phyloP scores from a whole-genome alignment of 2,329 filamentous ascomycete genomes.

The Aspergillus ochraceus region DNA sequence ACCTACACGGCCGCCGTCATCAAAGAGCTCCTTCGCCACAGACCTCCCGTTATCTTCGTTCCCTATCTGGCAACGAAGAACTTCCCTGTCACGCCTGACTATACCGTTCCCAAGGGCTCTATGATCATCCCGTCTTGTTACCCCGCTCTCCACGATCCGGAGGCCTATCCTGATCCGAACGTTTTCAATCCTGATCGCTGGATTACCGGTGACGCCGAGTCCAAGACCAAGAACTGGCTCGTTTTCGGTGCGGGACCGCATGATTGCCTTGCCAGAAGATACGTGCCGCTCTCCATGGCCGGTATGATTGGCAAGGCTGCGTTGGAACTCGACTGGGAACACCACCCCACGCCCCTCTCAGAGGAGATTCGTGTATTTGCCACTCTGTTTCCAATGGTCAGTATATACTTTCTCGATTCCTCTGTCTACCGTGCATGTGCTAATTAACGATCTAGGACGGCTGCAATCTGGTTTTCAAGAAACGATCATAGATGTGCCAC shows the following conservation, averaged over 20 bases:
- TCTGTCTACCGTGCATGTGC: not conserved
- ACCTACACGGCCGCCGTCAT: conserved; percentile 55
- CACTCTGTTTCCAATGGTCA: conserved; percentile 51
- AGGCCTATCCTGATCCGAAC: conserved; percentile 50
- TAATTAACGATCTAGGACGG: not conserved
- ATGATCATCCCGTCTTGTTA: conserved; percentile 55
- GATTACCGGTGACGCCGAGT: conserved; percentile 53
- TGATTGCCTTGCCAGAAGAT: conserved; percentile 51
- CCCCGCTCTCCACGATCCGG: conserved; percentile 52
- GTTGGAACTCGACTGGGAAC: conserved; percentile 52
- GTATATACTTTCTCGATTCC: conserved; percentile 14
- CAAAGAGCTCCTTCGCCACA: conserved; percentile 54
- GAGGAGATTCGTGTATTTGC: conserved; percentile 56
- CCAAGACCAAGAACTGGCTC: conserved; percentile 55
- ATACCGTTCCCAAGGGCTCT: conserved; percentile 52
- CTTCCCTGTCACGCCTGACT: conserved; percentile 50
- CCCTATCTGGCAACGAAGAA: conserved; percentile 51
- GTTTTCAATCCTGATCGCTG: conserved; percentile 54
- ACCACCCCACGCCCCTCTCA: conserved; percentile 49
- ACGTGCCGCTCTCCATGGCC: conserved; percentile 53
- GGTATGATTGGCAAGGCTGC: conserved; percentile 56
- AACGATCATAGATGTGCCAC: conserved; percentile 19
- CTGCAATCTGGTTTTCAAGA: conserved; percentile 15
- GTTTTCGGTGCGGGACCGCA: conserved; percentile 55
- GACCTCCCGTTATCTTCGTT: conserved; percentile 57